Evolutionary conservation across 805 yeast genomes (phyloP), one percentile per base, ranked within the genome.

Genomic region (Vanderwaltozyma yarrowii): DNA sequence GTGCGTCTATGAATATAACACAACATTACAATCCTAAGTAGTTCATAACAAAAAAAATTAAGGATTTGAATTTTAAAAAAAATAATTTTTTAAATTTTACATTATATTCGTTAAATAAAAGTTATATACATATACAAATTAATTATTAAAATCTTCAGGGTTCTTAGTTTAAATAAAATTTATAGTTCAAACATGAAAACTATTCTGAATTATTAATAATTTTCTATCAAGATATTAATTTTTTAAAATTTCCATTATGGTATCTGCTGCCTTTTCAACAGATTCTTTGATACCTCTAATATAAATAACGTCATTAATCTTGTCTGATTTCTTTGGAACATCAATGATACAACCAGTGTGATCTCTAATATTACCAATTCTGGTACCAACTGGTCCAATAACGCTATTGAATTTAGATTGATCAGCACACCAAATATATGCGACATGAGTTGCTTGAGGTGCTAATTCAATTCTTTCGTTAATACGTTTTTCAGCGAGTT

Each of bases 381-480:
- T 76, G 24, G 76, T 61, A 33, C 95, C 95, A 46, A 74, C 79
- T 13, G 85, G 76, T 6, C 95, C 95, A 46, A 86, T 72, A 35
- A 85, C 67, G 54, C 68, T 71, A 40, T 80, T 71, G 58, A 81
- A 80, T 33, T 56, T 54, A 17, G 60, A 53, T 10, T 75, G 61
- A 41, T 73, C 68, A 31, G 72, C 60, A 31, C 75, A 62, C 71
- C 80, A 80, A 43, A 81, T 61, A 73, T 75, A 83, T 10, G 78
- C 92, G 35, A 64, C 65, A 30, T 64, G 50, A 32, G 69, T 67
- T 36, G 74, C 75, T 17, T 52, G 49, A 40, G 66, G 51, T 36
- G 74, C 75, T 31, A 60, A 57, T 21, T 58, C 70, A 47, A 83
- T 60, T 39, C 75, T 64, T 21, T 64, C 63, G 44, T 72, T 62